A percentile compares a stretch with the other conserved stretches of the same genome.
Evolutionary conservation across 139 green algal genomes (phyloP).

Genomic region (Micractinium conductrix): DNA sequence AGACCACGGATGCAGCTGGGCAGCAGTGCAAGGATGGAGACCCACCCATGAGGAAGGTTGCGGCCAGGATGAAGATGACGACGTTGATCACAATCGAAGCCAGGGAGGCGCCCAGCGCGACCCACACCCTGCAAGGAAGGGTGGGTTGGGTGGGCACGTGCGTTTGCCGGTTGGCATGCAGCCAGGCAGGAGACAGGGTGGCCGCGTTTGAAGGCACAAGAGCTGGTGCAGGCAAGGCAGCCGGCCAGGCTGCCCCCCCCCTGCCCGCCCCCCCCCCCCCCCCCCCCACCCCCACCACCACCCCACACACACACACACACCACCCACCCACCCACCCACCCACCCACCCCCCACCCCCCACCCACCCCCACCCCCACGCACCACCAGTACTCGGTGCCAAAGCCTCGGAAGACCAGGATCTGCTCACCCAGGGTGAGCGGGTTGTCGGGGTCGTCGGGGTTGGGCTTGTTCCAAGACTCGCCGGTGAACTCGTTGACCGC

Average conservation of each 20-base stretch:
- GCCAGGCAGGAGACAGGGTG: neutral
- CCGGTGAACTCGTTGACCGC: conserved; percentile 45
- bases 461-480: conserved; percentile 24
- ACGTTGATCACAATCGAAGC: conserved; percentile 39
- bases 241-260: too few relatives aligned
- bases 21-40: too few relatives aligned
- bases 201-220: too few relatives aligned
- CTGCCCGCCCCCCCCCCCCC: too few relatives aligned
- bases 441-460: conserved; percentile 1
- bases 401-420: conserved; percentile 36
- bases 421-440: conserved; percentile 29
- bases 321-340: too few relatives aligned
- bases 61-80: conserved; percentile 23
- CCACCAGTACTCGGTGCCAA: conserved; percentile 28
- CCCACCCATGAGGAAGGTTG: conserved; percentile 30
- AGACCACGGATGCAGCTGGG: too few relatives aligned
- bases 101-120: conserved; percentile 19
- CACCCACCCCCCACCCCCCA: too few relatives aligned
- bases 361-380: too few relatives aligned
- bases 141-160: neutral
- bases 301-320: too few relatives aligned
- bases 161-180: too few relatives aligned
- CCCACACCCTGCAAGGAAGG: conserved; percentile 26
- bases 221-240: too few relatives aligned
- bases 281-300: too few relatives aligned